phyloP scores from a whole-genome alignment of 768 basidiomycete genomes.

The Naganishia kalamii region DNA sequence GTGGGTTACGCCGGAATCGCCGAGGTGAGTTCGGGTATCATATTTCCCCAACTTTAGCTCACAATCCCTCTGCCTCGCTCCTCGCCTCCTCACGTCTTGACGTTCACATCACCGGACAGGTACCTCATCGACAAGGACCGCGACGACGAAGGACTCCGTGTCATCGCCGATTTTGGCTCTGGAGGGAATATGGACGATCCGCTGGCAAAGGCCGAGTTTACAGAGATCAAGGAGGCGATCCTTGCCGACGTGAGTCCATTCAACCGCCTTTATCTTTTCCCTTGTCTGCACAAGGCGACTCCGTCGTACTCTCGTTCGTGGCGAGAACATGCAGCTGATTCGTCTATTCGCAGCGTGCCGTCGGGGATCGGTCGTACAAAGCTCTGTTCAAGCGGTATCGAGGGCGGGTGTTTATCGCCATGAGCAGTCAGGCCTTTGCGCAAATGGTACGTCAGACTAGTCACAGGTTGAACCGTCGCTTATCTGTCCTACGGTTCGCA shows the following conservation, averaged over 20 bases:
- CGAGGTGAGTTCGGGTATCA: slow-evolving; percentile 52
- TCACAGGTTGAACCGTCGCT: not conserved
- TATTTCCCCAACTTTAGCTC: too few species aligned
- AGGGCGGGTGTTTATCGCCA: slow-evolving; percentile 79
- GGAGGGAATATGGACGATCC: slow-evolving; percentile 67
- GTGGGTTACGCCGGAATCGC: slow-evolving; percentile 81
- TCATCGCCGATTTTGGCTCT: slow-evolving; percentile 82
- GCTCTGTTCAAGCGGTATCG: slow-evolving; percentile 84
- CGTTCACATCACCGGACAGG: slow-evolving; percentile 79
- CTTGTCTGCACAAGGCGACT: slow-evolving; percentile 5
- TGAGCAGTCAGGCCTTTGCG: slow-evolving; percentile 92
- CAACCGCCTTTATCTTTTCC: slow-evolving; percentile 15
- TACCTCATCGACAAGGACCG: slow-evolving; percentile 85
- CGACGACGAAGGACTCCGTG: slow-evolving; percentile 73
- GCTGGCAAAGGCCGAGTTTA: slow-evolving; percentile 72
- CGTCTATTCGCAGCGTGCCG: slow-evolving; percentile 45
- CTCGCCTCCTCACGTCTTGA: slow-evolving; percentile 30
- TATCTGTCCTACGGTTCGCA: slow-evolving; percentile 2
- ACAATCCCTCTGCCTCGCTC: slow-evolving; percentile 47
- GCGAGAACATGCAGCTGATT: not conserved
- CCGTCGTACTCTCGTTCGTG: not conserved
- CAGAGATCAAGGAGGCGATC: slow-evolving; percentile 68
- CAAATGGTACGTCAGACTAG: slow-evolving; percentile 62
- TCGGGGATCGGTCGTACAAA: slow-evolving; percentile 66
- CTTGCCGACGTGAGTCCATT: slow-evolving; percentile 18